A percentile compares a stretch with the other conserved stretches of the same genome.
Conservation (phyloP, 495 filamentous ascomycete species). For the Aspergillus bridgeri region DNA sequence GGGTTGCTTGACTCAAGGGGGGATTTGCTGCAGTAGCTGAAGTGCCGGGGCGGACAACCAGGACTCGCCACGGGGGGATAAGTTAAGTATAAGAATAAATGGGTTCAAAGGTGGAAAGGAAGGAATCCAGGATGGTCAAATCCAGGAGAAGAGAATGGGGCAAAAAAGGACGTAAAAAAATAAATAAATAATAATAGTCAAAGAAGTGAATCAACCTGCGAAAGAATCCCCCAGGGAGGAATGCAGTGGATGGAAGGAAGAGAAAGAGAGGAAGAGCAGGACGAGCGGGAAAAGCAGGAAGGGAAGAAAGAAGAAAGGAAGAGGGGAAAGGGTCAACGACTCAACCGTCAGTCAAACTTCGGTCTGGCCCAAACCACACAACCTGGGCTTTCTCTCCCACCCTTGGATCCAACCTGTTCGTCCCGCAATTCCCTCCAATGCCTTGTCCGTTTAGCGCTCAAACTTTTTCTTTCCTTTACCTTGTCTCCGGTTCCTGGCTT, state of each 20-base stretch:
- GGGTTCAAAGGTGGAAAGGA: constrained; percentile 19
- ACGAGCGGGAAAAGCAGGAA: constrained; percentile 15
- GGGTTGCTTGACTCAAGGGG: constrained; percentile 24
- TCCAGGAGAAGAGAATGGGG: constrained; percentile 38
- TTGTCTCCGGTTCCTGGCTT: neutral
- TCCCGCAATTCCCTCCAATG: constrained; percentile 1
- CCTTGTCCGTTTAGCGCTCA: neutral
- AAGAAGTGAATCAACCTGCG: constrained; percentile 11
- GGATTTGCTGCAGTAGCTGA: constrained; percentile 24
- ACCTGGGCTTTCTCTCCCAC: neutral
- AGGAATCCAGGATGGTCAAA: constrained; percentile 42
- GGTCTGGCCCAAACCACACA: constrained; percentile 1
- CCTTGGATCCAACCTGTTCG: neutral
- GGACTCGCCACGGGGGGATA: constrained; percentile 31
- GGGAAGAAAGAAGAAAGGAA: constrained; percentile 10
- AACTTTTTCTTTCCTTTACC: neutral
- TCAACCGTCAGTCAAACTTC: neutral
- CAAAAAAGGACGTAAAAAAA: constrained; percentile 29
- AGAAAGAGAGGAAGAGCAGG: constrained; percentile 25
- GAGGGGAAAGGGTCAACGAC: constrained; percentile 5
- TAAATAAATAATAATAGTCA: constrained; percentile 20
- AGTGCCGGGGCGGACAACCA: constrained; percentile 39
- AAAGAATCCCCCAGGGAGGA: constrained; percentile 26
- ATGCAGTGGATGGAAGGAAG: constrained; percentile 25
- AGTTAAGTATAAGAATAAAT: constrained; percentile 25